These are phyloP conservation scores for Aspergillus olivimuriae DNA, from an alignment of 495 filamentous ascomycete genomes.

Conservation along the genomic window DNA sequence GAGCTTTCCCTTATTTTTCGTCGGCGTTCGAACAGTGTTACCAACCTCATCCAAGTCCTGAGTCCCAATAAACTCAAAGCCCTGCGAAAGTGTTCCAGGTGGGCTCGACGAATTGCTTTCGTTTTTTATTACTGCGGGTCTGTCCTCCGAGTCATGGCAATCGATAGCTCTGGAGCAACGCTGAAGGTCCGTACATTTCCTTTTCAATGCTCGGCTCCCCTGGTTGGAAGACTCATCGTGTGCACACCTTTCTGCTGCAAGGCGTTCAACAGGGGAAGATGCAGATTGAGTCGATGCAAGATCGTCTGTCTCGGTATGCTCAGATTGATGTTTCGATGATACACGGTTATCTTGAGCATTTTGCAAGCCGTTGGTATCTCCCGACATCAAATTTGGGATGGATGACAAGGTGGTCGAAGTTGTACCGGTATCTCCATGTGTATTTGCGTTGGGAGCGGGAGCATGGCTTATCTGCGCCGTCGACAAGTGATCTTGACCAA, in stretches of 20 bases:
- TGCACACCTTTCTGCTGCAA: constrained; percentile 14
- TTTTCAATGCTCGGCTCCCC: constrained; percentile 18
- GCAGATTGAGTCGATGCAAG: constrained; percentile 11
- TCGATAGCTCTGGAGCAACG: neutral
- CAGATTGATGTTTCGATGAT: too few species aligned
- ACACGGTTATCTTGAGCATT: too few species aligned
- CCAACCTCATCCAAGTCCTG: constrained; percentile 72
- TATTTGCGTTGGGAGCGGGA: neutral
- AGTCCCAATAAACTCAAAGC: constrained; percentile 32
- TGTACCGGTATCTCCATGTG: too few species aligned
- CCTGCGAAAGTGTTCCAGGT: constrained; percentile 23
- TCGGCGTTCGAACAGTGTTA: constrained; percentile 55
- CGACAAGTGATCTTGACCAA: neutral
- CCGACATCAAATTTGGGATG: too few species aligned
- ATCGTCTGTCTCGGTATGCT: too few species aligned
- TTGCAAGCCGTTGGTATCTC: too few species aligned
- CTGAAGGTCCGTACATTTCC: constrained; percentile 15
- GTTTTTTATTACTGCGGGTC: constrained; percentile 24
- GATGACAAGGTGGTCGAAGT: too few species aligned
- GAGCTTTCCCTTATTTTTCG: constrained; percentile 51
- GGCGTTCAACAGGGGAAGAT: constrained; percentile 5
- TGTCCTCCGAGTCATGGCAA: constrained; percentile 4
- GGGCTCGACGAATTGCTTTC: constrained; percentile 30
- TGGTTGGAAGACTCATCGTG: constrained; percentile 26
- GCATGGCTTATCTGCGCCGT: neutral